A percentile compares a stretch with the other conserved stretches of the same genome.
phyloP scores from a whole-genome alignment of 1,139 yeast species.

The Saccharomycopsis crataegensis region DNA sequence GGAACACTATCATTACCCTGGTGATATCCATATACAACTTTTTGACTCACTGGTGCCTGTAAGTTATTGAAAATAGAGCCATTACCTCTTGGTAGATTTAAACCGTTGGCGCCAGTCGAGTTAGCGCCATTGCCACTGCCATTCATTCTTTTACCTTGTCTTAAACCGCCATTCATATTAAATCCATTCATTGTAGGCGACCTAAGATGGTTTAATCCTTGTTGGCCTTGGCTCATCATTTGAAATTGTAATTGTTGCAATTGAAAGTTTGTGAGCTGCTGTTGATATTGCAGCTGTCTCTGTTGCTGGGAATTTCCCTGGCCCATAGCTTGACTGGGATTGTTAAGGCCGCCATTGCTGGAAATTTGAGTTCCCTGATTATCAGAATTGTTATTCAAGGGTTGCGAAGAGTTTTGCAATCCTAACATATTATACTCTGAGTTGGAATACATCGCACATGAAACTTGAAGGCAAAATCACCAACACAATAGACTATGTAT shows the following conservation, averaged over 20 bases:
- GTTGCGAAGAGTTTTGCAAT: too few relatives aligned
- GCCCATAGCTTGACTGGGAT: too few relatives aligned
- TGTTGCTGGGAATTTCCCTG: background rate
- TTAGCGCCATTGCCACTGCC: background rate
- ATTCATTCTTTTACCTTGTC: background rate
- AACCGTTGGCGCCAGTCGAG: background rate
- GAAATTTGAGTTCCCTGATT: too few relatives aligned
- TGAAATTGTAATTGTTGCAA: constrained; percentile 9
- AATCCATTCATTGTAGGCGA: constrained; percentile 6
- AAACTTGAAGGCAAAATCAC: too few relatives aligned
- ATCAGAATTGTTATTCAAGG: too few relatives aligned
- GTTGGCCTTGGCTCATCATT: constrained; percentile 2
- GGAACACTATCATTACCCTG: constrained; percentile 26
- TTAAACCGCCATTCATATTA: background rate
- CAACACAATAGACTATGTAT: too few relatives aligned
- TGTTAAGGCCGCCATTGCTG: too few relatives aligned
- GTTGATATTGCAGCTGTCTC: constrained; percentile 3
- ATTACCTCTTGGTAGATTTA: background rate
- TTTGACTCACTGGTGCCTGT: constrained; percentile 5
- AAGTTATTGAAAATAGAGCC: background rate
- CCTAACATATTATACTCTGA: too few relatives aligned
- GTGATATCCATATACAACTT: constrained; percentile 9
- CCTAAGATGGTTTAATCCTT: background rate
- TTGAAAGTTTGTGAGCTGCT: constrained; percentile 9
- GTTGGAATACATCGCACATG: too few relatives aligned